These are phyloP conservation scores for Epichloe hybrida DNA, from an alignment of 2,329 filamentous ascomycete genomes.

Conservation along the genomic window DNA sequence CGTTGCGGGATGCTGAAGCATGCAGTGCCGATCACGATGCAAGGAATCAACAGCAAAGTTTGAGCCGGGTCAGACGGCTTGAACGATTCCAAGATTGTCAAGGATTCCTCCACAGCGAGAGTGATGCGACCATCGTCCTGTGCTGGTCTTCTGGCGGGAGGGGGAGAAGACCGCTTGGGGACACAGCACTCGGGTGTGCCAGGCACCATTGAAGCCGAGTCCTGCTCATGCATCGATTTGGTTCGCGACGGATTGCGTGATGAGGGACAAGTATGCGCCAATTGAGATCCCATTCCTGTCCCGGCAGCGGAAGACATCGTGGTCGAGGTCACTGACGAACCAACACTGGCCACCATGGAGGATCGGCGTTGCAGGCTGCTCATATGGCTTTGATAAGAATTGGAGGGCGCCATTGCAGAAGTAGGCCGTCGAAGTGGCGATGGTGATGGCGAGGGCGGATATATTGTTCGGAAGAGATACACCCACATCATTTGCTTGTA, in stretches of 20 bases:
- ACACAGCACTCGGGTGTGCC: conserved; percentile 8
- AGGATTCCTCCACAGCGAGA: conserved; percentile 41
- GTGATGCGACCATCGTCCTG: conserved; percentile 39
- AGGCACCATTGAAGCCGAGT: conserved; percentile 12
- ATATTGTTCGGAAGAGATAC: conserved; percentile 48
- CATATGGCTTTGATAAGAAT: conserved; percentile 9
- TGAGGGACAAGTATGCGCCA: conserved; percentile 18
- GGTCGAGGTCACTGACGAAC: background rate
- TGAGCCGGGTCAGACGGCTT: conserved; percentile 44
- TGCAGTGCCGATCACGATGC: conserved; percentile 46
- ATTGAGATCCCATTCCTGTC: conserved; percentile 1
- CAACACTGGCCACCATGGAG: conserved; percentile 21
- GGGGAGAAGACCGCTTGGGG: conserved; percentile 23
- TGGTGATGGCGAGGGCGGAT: conserved; percentile 34
- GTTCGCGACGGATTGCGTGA: conserved; percentile 24
- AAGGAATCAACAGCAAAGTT: conserved; percentile 46
- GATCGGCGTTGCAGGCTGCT: conserved; percentile 15
- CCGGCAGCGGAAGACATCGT: background rate
- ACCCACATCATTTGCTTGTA: conserved; percentile 57
- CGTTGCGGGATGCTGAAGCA: conserved; percentile 40
- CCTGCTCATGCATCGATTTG: conserved; percentile 27
- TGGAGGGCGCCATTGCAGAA: conserved; percentile 14
- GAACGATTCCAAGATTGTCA: conserved; percentile 41
- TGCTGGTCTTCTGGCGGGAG: conserved; percentile 32
- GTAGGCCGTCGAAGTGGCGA: conserved; percentile 18